phyloP scores from a whole-genome alignment of 2,329 filamentous ascomycete species.

The Xylariales sp. region DNA sequence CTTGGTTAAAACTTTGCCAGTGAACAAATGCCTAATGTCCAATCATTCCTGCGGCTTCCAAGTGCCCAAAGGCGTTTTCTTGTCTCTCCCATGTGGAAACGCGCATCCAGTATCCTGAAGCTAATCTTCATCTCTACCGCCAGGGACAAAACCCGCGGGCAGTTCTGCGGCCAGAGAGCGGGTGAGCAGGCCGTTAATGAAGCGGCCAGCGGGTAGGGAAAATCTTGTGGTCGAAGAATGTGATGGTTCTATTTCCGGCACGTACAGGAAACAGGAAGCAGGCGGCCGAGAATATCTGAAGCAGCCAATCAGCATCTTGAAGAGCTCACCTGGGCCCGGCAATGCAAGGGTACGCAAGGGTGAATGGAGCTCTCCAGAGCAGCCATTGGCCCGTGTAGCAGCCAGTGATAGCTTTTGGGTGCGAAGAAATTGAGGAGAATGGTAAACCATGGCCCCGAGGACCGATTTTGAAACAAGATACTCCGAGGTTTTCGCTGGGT shows the following conservation, averaged over 20 bases:
- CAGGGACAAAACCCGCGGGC: background rate
- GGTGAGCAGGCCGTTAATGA: slow-evolving; percentile 3
- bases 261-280: background rate
- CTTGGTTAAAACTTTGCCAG: background rate
- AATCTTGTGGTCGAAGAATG: background rate
- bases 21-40: background rate
- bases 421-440: slow-evolving; percentile 1
- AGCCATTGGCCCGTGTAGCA: slow-evolving; percentile 4
- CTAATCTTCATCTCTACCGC: background rate
- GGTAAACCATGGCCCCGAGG: background rate
- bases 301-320: slow-evolving; percentile 5
- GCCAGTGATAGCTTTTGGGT: background rate
- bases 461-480: slow-evolving; percentile 5
- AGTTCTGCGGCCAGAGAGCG: slow-evolving; percentile 1
- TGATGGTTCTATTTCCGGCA: slow-evolving; percentile 6
- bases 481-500: no score
- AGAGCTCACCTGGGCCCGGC: slow-evolving; percentile 1
- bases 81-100: background rate
- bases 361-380: slow-evolving; percentile 1
- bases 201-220: slow-evolving; percentile 5
- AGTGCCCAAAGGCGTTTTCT: background rate
- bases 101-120: background rate
- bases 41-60: background rate
- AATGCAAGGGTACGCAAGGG: slow-evolving; percentile 6
- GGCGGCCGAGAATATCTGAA: background rate